Evolutionary conservation across 176 grass and related monocot species (phyloP).

Genomic region (Neostapfia colusana): DNA sequence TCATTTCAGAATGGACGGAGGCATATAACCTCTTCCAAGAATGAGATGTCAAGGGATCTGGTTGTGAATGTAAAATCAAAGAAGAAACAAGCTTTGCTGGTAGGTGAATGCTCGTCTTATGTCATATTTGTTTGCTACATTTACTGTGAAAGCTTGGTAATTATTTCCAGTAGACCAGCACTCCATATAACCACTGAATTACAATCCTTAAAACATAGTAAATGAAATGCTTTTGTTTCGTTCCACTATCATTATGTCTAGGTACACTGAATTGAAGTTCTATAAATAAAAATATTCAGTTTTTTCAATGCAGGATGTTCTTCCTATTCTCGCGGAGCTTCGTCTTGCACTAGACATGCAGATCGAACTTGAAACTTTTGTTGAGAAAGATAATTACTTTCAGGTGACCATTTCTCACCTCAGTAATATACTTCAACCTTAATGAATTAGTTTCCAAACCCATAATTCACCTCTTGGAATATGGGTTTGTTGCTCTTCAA

Average conservation of each 20-base stretch:
- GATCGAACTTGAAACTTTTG: conserved; percentile 88
- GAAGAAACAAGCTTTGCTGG: conserved; percentile 95
- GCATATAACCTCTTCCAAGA: conserved; percentile 82
- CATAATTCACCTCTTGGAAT: conserved; percentile 19
- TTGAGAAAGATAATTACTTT: conserved; percentile 90
- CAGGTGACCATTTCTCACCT: conserved; percentile 44
- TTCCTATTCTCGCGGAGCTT: conserved; percentile 95
- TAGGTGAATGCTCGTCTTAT: conserved; percentile 45
- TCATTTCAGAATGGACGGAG: conserved; percentile 85
- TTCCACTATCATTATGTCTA: conserved; percentile 12
- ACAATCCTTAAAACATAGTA: neutral
- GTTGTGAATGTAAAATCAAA: conserved; percentile 98
- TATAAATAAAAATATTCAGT: conserved; percentile 55
- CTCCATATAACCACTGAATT: conserved; percentile 28
- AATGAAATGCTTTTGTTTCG: conserved; percentile 1
- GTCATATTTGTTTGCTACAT: conserved; percentile 32
- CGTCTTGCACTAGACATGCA: conserved; percentile 84
- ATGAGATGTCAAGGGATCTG: conserved; percentile 94
- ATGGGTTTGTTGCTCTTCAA: conserved; percentile 16
- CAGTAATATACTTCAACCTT: conserved; percentile 24
- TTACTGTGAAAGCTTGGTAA: conserved; percentile 26
- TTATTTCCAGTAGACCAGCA: neutral
- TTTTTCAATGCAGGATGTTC: conserved; percentile 78
- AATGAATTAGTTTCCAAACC: conserved; percentile 13
- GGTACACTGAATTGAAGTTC: conserved; percentile 19